Percentiles rank a stretch among this genome's conserved stretches.
Evolutionary conservation across 441 rosid genomes (phyloP).

Genomic region (Melianthus villosus): DNA sequence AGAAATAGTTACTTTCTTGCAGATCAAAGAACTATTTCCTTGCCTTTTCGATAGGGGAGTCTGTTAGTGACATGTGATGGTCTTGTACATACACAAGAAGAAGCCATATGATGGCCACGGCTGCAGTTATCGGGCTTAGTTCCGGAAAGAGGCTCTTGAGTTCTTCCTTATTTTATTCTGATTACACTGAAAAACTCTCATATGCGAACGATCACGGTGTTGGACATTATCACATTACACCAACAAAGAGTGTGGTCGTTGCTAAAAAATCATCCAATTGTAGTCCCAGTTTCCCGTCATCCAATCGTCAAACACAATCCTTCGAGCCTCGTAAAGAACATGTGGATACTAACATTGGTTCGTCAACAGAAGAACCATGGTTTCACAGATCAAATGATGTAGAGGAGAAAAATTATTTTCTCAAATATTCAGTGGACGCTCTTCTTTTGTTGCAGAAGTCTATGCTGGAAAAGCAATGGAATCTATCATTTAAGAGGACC

Average conservation of each 20-base stretch:
- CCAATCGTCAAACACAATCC: slow-evolving; percentile 26
- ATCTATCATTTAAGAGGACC: slow-evolving; percentile 48
- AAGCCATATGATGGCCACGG: slow-evolving; percentile 45
- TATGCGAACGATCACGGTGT: slow-evolving; percentile 32
- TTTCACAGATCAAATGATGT: slow-evolving; percentile 19
- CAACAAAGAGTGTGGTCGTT: slow-evolving; percentile 24
- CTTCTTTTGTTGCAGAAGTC: slow-evolving; percentile 74
- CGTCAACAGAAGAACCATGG: slow-evolving; percentile 25
- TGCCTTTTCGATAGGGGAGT: no score
- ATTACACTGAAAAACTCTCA: slow-evolving; percentile 39
- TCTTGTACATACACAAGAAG: no score
- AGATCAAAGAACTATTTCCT: no score
- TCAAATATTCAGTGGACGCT: slow-evolving; percentile 53
- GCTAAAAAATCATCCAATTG: slow-evolving; percentile 40
- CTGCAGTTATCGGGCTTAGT: slow-evolving; percentile 69
- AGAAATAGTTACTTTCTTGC: no score
- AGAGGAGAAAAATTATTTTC: slow-evolving; percentile 31
- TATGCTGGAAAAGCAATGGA: slow-evolving; percentile 90
- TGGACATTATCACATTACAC: slow-evolving; percentile 25
- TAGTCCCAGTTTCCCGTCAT: slow-evolving; percentile 33
- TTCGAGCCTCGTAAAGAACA: slow-evolving; percentile 48
- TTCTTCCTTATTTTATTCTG: slow-evolving; percentile 46
- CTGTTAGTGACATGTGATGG: no score
- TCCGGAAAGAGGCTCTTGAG: slow-evolving; percentile 60
- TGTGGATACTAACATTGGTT: slow-evolving; percentile 22